These are phyloP conservation scores for Kodamaea derodonti DNA, from an alignment of 1,139 yeast species.

Conservation along the genomic window DNA sequence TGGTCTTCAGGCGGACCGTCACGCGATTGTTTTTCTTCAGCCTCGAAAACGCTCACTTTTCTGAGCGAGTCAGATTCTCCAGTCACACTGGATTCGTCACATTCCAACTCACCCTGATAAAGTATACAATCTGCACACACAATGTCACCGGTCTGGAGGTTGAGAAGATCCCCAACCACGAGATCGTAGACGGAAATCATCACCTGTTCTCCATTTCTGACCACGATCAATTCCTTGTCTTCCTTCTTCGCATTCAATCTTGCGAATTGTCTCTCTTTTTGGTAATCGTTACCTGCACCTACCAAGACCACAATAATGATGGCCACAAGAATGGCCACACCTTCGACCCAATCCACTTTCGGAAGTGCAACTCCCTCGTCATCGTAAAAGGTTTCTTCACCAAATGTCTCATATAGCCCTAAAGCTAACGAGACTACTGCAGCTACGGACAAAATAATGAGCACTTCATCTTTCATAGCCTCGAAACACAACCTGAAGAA, in stretches of 20 bases:
- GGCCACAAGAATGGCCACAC: constrained; percentile 94
- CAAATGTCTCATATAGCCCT: constrained; percentile 90
- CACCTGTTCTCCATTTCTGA: constrained; percentile 67
- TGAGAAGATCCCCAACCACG: constrained; percentile 79
- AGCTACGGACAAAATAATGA: constrained; percentile 77
- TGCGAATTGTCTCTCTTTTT: constrained; percentile 91
- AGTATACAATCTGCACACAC: constrained; percentile 85
- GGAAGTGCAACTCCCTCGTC: constrained; percentile 73
- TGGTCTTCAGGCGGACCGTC: constrained; percentile 28
- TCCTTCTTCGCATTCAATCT: constrained; percentile 83
- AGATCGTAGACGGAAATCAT: constrained; percentile 72
- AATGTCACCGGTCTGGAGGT: constrained; percentile 90
- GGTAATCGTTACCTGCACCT: constrained; percentile 93
- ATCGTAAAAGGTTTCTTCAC: constrained; percentile 74
- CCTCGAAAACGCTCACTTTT: constrained; percentile 55
- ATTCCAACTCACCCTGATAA: constrained; percentile 73
- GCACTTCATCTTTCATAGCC: constrained; percentile 88
- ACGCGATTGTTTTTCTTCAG: constrained; percentile 22
- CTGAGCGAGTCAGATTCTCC: constrained; percentile 87
- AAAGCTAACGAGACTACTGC: constrained; percentile 86
- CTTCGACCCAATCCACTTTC: constrained; percentile 95
- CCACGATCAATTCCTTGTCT: constrained; percentile 73
- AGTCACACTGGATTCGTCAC: constrained; percentile 90
- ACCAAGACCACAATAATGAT: constrained; percentile 86
- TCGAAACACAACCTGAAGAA: constrained; percentile 69